phyloP scores from a whole-genome alignment of 1,284 basidiomycete species.

The Afroboletus lepidellus region DNA sequence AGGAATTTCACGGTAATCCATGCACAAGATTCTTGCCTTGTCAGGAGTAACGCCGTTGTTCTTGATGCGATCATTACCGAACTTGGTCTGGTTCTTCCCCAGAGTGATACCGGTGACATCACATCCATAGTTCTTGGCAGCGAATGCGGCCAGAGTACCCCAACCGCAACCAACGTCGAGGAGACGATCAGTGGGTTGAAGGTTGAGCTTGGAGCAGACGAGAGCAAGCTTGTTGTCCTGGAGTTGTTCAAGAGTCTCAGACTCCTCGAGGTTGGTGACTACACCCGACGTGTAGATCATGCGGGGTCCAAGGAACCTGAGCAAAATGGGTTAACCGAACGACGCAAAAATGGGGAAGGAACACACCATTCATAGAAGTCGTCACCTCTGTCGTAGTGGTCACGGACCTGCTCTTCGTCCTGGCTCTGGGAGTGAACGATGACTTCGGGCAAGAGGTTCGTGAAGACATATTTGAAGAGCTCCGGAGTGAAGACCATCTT shows the following conservation, averaged over 20 bases:
- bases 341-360: not conserved
- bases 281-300: slow-evolving; percentile 99
- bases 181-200: slow-evolving; percentile 80
- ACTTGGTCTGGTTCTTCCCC: slow-evolving; percentile 86
- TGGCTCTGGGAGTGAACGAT: slow-evolving; percentile 87
- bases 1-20: slow-evolving; percentile 94
- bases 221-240: slow-evolving; percentile 98
- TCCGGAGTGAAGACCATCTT: slow-evolving; percentile 84
- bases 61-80: slow-evolving; percentile 87
- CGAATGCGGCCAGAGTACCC: slow-evolving; percentile 94
- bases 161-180: slow-evolving; percentile 97
- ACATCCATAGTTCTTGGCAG: slow-evolving; percentile 95
- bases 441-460: slow-evolving; percentile 88
- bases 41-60: slow-evolving; percentile 77
- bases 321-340: not conserved
- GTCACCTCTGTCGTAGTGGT: slow-evolving; percentile 95
- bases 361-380: slow-evolving; percentile 88
- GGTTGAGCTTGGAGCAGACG: slow-evolving; percentile 92
- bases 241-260: slow-evolving; percentile 91
- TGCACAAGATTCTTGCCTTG: slow-evolving; percentile 89
- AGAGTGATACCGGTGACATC: slow-evolving; percentile 97
- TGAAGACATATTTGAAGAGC: slow-evolving; percentile 94
- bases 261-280: slow-evolving; percentile 68
- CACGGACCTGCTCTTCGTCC: slow-evolving; percentile 95
- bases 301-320: slow-evolving; percentile 88